Base-by-base conservation (phyloP, 768 basidiomycete genomes). In the Calocera cornea region DNA sequence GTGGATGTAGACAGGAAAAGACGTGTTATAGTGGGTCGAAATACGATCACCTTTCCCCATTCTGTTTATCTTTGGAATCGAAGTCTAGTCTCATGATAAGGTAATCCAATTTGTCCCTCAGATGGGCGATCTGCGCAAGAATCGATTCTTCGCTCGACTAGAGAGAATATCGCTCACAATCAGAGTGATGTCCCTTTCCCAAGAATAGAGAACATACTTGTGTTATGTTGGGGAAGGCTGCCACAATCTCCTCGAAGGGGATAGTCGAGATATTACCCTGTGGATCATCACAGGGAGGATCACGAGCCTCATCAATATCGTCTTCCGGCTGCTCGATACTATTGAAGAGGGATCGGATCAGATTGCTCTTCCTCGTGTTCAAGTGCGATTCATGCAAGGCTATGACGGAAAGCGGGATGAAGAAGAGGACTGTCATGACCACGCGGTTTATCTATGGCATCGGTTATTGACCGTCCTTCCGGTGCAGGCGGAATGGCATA, bases 341-440 rank as follows among this genome's bases (percentile, higher is more conserved):
- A 47, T 83, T 74, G 68, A 92, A 81, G 87, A 91, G 89, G 67
- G 80, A 82, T 40, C 83, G 81, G 74, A 90, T 77, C 88, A 89
- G 91, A 10, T 75, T 77, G 69, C 83, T 81, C 69, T 81, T 84
- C 31, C 76, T 73, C 16, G 76, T 74, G 68, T 82, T 78, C 63
- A 81, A 74, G 11, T 80, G 79, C 0, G 89, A 82, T 77, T 97
- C 95, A 72, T 80, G 88, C 36, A 94, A 72, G 0, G 92, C 89
- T 69, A 97, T 89, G 17, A 81, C 64, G 2, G 81, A 78, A 34
- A 97, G 79, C 1, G 93, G 92, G 65, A 93, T 68, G 77, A 87
- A 88, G 80, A 97, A 95, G n/a, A 95, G 68, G 47, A 81, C 71
- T 27, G 78, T 77, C 94, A 97, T 95, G 66, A 91, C 81, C 71